These are phyloP conservation scores for Arxiozyma slooffiae DNA, from an alignment of 1,139 yeast species.

Conservation along the genomic window DNA sequence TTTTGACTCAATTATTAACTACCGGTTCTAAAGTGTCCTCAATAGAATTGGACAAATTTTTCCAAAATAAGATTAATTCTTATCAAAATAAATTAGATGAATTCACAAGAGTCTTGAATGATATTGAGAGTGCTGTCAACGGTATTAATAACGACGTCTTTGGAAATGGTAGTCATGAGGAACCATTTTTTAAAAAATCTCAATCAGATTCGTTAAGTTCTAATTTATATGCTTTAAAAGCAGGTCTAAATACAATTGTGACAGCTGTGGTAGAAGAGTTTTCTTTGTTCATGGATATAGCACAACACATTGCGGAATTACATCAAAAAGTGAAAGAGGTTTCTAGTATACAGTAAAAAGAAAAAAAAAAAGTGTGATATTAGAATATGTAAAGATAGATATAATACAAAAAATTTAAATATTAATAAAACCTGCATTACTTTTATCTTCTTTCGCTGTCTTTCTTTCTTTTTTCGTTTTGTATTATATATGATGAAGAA, in stretches of 20 bases:
- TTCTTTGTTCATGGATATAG: constrained; percentile 76
- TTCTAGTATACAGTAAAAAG: constrained; percentile 6
- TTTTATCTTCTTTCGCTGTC: neutral
- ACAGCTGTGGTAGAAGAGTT: constrained; percentile 71
- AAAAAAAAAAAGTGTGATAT: neutral
- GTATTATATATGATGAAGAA: too few species aligned
- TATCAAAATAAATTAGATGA: constrained; percentile 53
- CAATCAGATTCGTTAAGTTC: constrained; percentile 3
- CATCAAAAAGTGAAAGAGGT: constrained; percentile 58
- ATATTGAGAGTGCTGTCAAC: constrained; percentile 66
- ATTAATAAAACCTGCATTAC: neutral
- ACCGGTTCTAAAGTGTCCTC: constrained; percentile 61
- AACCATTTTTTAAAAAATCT: constrained; percentile 4
- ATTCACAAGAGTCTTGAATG: constrained; percentile 53
- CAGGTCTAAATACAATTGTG: constrained; percentile 25
- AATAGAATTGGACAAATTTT: constrained; percentile 44
- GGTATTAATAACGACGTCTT: constrained; percentile 48
- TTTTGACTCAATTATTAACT: constrained; percentile 55
- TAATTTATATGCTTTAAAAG: constrained; percentile 18
- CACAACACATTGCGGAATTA: constrained; percentile 80
- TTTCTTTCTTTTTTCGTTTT: neutral
- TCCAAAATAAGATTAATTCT: constrained; percentile 41
- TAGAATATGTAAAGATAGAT: neutral
- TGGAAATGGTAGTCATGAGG: constrained; percentile 11
- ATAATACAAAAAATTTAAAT: too few species aligned